Percentiles rank a stretch among this genome's conserved stretches.
These are phyloP conservation scores for Podosphaera aphanis DNA, from an alignment of 2,329 filamentous ascomycete species.

Conservation along the genomic window DNA sequence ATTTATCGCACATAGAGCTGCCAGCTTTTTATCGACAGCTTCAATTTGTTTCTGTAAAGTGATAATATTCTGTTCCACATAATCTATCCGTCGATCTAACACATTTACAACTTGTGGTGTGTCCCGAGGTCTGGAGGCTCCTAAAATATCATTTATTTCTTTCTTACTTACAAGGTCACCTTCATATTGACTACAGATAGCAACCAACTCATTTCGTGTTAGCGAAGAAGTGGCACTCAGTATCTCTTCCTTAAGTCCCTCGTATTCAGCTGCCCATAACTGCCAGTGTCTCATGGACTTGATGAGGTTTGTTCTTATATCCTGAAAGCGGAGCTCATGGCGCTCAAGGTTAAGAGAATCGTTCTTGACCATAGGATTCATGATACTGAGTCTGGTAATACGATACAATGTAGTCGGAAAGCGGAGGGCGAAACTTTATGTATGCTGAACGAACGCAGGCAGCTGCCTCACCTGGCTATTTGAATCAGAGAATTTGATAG, in stretches of 20 bases:
- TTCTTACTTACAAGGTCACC: slow-evolving; percentile 39
- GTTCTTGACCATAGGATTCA: slow-evolving; percentile 14
- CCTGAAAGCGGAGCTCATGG: slow-evolving; percentile 52
- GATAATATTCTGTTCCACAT: slow-evolving; percentile 60
- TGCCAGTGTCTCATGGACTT: slow-evolving; percentile 71
- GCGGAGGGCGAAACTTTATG: too few relatives aligned
- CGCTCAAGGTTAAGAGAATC: slow-evolving; percentile 45
- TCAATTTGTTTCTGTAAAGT: slow-evolving; percentile 48
- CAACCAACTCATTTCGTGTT: slow-evolving; percentile 23
- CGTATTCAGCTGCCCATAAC: slow-evolving; percentile 77
- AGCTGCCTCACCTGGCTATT: too few relatives aligned
- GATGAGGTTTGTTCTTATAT: slow-evolving; percentile 48
- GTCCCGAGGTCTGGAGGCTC: slow-evolving; percentile 22
- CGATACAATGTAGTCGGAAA: too few relatives aligned
- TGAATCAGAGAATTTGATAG: too few relatives aligned
- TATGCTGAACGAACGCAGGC: too few relatives aligned
- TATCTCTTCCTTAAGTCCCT: slow-evolving; percentile 67
- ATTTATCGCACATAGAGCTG: slow-evolving; percentile 33
- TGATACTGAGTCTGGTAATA: slow-evolving; percentile 2
- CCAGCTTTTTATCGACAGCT: slow-evolving; percentile 43
- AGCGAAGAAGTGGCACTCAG: slow-evolving; percentile 19
- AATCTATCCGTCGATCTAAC: slow-evolving; percentile 60
- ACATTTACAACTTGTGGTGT: slow-evolving; percentile 41
- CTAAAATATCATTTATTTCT: slow-evolving; percentile 27
- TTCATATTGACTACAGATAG: slow-evolving; percentile 27